Percentiles rank a stretch among this genome's conserved stretches.
phyloP scores from a whole-genome alignment of 345 rosid species.

The Geranium brycei region DNA sequence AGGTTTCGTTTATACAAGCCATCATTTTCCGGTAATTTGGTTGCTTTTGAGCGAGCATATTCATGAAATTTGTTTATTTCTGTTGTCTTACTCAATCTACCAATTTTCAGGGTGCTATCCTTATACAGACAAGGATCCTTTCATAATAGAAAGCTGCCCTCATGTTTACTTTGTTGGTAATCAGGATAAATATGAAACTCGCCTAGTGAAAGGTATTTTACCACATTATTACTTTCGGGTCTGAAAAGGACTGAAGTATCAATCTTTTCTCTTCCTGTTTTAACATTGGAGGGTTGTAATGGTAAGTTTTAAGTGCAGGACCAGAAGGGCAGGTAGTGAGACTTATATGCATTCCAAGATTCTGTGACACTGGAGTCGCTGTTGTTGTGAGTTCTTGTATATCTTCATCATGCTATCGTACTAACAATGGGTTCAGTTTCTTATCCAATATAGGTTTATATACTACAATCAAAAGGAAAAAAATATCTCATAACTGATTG shows the following conservation, averaged over 20 bases:
- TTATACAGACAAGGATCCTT: constrained; percentile 87
- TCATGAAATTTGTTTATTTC: background rate
- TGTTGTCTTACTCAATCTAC: background rate
- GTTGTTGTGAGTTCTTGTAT: constrained; percentile 43
- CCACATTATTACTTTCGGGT: background rate
- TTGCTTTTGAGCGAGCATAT: background rate
- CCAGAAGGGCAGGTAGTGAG: constrained; percentile 64
- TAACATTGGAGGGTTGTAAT: constrained; percentile 3
- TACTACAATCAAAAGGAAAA: background rate
- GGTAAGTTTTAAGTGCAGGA: constrained; percentile 33
- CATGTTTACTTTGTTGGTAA: constrained; percentile 88
- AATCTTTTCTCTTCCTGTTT: background rate
- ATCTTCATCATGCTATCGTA: too few relatives aligned
- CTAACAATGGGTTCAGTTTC: too few relatives aligned
- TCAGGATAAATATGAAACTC: constrained; percentile 58
- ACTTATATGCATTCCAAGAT: constrained; percentile 66
- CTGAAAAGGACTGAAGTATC: background rate
- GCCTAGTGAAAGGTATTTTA: constrained; percentile 43
- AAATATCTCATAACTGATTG: background rate
- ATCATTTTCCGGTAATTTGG: background rate
- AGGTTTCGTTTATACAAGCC: background rate
- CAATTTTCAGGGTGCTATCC: constrained; percentile 76
- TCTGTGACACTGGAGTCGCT: constrained; percentile 64
- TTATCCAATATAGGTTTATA: background rate
- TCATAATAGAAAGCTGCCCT: constrained; percentile 81